A percentile compares a stretch with the other conserved stretches of the same genome.
Conservation (phyloP, 106 monocot genomes). For the Narthecium ossifragum region DNA sequence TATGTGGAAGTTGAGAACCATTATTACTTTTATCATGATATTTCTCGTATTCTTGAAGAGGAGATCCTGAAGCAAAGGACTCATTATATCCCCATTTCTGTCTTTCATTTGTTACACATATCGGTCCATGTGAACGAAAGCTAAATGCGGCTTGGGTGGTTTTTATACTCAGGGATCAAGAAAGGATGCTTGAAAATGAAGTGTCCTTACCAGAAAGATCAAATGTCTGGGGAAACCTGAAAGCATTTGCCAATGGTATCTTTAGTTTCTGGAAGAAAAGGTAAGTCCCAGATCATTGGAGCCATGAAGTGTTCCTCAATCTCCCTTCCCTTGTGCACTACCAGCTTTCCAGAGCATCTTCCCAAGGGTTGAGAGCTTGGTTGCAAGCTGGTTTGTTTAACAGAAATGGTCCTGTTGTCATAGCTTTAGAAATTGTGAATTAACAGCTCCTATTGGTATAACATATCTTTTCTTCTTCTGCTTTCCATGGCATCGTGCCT, state of each 20-base stretch:
- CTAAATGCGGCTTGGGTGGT: not conserved
- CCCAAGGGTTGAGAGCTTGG: no score
- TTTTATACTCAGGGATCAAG: constrained; percentile 13
- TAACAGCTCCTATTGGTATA: not conserved
- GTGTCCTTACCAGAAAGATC: constrained; percentile 8
- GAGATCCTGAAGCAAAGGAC: not conserved
- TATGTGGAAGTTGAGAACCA: not conserved
- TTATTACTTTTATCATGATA: not conserved
- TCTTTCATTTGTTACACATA: not conserved
- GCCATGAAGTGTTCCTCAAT: not conserved
- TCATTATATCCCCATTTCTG: not conserved
- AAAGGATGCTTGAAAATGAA: constrained; percentile 2
- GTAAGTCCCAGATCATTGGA: no score
- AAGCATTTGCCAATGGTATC: constrained; percentile 31
- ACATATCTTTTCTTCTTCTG: not conserved
- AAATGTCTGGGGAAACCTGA: constrained; percentile 34
- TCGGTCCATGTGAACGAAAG: not conserved
- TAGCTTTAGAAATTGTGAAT: no score
- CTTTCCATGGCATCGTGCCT: no score
- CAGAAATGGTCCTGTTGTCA: no score
- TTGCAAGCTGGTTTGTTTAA: no score
- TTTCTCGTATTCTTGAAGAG: not conserved
- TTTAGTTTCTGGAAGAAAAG: constrained; percentile 32
- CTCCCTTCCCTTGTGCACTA: not conserved
- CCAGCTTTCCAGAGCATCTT: no score